Evolutionary conservation across 148 eudicot genomes (phyloP).

Genomic region (Persicaria maculosa): DNA sequence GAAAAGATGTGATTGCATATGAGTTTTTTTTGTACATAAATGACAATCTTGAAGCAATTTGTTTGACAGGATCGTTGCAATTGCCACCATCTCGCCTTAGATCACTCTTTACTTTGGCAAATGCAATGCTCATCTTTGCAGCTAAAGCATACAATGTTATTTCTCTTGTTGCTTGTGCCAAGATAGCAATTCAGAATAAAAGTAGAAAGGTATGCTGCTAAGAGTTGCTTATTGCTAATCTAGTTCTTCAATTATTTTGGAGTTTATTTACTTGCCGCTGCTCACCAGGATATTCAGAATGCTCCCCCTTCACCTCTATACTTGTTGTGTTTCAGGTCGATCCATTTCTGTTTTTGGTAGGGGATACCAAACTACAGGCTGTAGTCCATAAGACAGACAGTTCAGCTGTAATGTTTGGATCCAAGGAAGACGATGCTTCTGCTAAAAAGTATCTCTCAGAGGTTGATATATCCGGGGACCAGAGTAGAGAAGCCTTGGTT

Average conservation of each 20-base stretch:
- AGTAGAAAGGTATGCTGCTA: slow-evolving; percentile 45
- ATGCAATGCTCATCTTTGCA: slow-evolving; percentile 75
- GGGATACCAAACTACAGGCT: slow-evolving; percentile 78
- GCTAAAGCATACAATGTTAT: slow-evolving; percentile 70
- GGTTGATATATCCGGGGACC: slow-evolving; percentile 50
- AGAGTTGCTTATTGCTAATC: not conserved
- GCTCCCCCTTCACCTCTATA: slow-evolving; percentile 4
- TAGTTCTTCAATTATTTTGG: not conserved
- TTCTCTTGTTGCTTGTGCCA: slow-evolving; percentile 59
- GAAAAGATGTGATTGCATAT: not conserved
- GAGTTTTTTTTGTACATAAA: not conserved
- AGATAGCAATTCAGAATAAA: slow-evolving; percentile 38
- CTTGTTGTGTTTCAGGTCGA: slow-evolving; percentile 48
- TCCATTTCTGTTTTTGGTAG: slow-evolving; percentile 70
- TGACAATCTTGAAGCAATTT: slow-evolving; percentile 3
- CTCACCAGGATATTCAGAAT: not conserved
- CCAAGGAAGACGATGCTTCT: slow-evolving; percentile 67
- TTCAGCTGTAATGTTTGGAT: slow-evolving; percentile 49
- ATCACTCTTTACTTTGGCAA: slow-evolving; percentile 78
- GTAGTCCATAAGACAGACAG: slow-evolving; percentile 26
- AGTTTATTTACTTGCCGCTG: not conserved
- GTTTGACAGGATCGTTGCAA: slow-evolving; percentile 61
- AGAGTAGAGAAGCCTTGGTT: slow-evolving; percentile 57
- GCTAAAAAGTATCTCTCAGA: slow-evolving; percentile 59
- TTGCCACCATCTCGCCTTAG: slow-evolving; percentile 80